Conservation (phyloP, 805 yeast species). For the Zygoascus tannicola region DNA sequence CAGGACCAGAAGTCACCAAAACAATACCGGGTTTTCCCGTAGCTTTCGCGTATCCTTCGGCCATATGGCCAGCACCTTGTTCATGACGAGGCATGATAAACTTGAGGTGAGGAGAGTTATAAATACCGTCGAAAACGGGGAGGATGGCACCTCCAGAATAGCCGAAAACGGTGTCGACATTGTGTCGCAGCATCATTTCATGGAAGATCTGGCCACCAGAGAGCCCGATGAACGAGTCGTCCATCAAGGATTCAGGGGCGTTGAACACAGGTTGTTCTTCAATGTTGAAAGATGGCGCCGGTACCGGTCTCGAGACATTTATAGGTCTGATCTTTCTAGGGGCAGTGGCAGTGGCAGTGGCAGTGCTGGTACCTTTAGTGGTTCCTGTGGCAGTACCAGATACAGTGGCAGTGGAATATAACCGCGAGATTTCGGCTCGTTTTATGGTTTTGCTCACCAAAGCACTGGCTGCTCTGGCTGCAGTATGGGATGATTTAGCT, state of each 20-base stretch:
- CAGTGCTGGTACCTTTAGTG: neutral
- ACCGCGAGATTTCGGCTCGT: neutral
- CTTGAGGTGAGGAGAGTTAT: slow-evolving; percentile 78
- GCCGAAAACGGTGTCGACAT: slow-evolving; percentile 93
- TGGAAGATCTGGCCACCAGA: slow-evolving; percentile 99
- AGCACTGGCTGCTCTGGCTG: too few species aligned
- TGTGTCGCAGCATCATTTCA: slow-evolving; percentile 96
- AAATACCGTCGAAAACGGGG: slow-evolving; percentile 96
- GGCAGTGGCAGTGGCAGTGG: neutral
- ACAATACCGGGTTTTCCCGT: slow-evolving; percentile 96
- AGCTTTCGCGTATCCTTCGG: slow-evolving; percentile 97
- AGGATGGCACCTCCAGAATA: slow-evolving; percentile 99
- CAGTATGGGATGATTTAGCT: too few species aligned
- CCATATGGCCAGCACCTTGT: slow-evolving; percentile 99
- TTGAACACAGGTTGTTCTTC: slow-evolving; percentile 5
- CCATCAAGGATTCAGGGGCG: slow-evolving; percentile 2
- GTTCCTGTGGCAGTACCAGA: neutral
- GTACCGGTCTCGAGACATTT: slow-evolving; percentile 23
- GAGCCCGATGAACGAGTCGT: slow-evolving; percentile 66
- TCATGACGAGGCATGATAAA: slow-evolving; percentile 94
- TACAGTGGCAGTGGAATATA: neutral
- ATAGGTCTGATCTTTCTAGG: neutral
- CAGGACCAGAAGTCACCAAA: slow-evolving; percentile 97
- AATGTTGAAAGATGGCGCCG: slow-evolving; percentile 30
- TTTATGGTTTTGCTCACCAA: neutral